phyloP scores from a whole-genome alignment of 2,329 filamentous ascomycete species.

The Colletotrichum lini region DNA sequence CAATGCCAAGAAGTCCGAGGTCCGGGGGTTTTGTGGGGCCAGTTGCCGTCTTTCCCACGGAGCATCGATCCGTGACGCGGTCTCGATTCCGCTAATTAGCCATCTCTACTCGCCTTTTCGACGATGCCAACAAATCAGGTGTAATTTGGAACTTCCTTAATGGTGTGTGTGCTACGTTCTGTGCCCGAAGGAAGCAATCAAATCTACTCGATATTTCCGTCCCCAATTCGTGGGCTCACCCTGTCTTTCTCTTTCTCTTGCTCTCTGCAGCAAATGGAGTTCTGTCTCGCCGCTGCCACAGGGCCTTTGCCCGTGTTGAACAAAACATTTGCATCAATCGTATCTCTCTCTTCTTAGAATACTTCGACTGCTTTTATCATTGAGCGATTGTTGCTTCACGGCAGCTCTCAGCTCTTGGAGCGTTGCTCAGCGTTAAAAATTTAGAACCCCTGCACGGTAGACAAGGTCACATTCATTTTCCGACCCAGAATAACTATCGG shows the following conservation, averaged over 20 bases:
- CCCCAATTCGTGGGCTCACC: too few species aligned
- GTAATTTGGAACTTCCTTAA: too few species aligned
- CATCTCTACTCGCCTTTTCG: not conserved
- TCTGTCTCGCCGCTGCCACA: too few species aligned
- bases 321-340: too few species aligned
- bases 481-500: conserved; percentile 62
- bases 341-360: too few species aligned
- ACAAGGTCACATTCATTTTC: conserved; percentile 64
- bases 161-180: too few species aligned
- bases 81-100: not conserved
- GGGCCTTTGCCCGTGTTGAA: too few species aligned
- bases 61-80: not conserved
- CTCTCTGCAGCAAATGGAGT: too few species aligned
- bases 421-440: conserved; percentile 53
- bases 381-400: not conserved
- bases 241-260: too few species aligned
- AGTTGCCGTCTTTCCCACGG: conserved; percentile 8
- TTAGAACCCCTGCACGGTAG: conserved; percentile 58
- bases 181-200: too few species aligned
- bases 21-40: conserved; percentile 26
- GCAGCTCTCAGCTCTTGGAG: not conserved
- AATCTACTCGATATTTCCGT: too few species aligned
- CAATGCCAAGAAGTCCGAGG: conserved; percentile 42
- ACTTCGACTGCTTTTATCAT: too few species aligned
- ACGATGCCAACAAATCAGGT: not conserved